phyloP scores from a whole-genome alignment of 257 asterid species.

The Plantago elongata region DNA sequence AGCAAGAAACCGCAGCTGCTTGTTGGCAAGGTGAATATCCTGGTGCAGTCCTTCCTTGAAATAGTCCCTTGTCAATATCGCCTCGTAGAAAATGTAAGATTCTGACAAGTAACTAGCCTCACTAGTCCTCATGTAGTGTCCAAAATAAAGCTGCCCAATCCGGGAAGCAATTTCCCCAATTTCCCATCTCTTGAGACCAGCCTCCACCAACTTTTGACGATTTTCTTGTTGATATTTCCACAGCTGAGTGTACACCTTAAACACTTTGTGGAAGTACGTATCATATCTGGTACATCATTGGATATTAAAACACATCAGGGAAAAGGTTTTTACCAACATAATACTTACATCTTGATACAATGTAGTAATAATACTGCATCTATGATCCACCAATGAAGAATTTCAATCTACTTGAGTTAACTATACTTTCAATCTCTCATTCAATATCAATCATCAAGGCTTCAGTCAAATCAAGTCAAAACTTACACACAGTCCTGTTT shows the following conservation, averaged over 20 bases:
- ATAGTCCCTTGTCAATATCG: conserved; percentile 85
- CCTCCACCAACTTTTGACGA: conserved; percentile 89
- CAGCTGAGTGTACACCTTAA: conserved; percentile 83
- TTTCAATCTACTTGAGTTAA: too few species aligned
- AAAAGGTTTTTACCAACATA: too few species aligned
- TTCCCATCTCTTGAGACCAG: conserved; percentile 98
- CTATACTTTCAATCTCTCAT: too few species aligned
- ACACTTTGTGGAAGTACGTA: conserved; percentile 83
- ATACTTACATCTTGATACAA: too few species aligned
- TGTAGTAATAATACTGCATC: too few species aligned
- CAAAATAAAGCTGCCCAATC: conserved; percentile 94
- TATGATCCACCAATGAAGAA: too few species aligned
- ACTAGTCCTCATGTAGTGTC: conserved; percentile 99
- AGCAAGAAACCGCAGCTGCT: conserved; percentile 88
- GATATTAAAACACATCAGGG: background rate
- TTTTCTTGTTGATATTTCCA: conserved; percentile 98
- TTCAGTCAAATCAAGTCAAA: too few species aligned
- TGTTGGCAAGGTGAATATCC: conserved; percentile 74
- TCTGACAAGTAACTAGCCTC: conserved; percentile 85
- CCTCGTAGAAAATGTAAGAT: conserved; percentile 86
- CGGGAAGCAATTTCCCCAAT: conserved; percentile 98
- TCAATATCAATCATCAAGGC: too few species aligned
- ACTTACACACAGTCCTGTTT: too few species aligned
- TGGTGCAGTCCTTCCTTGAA: conserved; percentile 89
- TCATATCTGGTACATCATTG: conserved; percentile 60